phyloP scores from a whole-genome alignment of 2,329 filamentous ascomycete species.

The Epichloe brachyelytri region DNA sequence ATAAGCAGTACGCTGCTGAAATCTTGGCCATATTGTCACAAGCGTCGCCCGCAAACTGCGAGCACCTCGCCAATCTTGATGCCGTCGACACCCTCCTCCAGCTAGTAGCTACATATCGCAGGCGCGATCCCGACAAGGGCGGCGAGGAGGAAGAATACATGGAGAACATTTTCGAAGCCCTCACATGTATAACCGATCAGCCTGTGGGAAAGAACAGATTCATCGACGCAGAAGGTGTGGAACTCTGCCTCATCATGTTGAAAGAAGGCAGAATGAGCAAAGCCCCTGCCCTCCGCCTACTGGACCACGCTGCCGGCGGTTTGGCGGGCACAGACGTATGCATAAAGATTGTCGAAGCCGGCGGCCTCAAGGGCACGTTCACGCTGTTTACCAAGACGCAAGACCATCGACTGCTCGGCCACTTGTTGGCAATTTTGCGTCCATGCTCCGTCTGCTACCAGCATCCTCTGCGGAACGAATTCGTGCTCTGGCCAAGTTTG shows the following conservation, averaged over 20 bases:
- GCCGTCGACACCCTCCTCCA: constrained; percentile 72
- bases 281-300: constrained; percentile 59
- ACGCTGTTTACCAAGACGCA: constrained; percentile 76
- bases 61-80: constrained; percentile 49
- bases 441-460: constrained; percentile 66
- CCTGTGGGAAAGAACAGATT: constrained; percentile 65
- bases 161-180: constrained; percentile 80
- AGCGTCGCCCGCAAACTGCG: constrained; percentile 54
- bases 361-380: constrained; percentile 75
- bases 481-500: constrained; percentile 80
- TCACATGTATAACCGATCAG: constrained; percentile 72
- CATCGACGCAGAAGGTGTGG: constrained; percentile 79
- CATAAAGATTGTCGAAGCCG: constrained; percentile 64
- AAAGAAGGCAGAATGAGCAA: constrained; percentile 79
- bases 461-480: constrained; percentile 68
- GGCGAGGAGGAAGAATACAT: constrained; percentile 89
- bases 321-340: constrained; percentile 48
- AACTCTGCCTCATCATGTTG: constrained; percentile 84
- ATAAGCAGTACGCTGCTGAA: constrained; percentile 91
- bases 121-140: constrained; percentile 72
- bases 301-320: constrained; percentile 64
- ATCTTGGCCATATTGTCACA: constrained; percentile 82
- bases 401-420: constrained; percentile 58
- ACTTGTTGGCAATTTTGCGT: constrained; percentile 73
- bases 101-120: constrained; percentile 71